Conservation (phyloP, 78 protist species). For the Dictyostelium intermedium region DNA sequence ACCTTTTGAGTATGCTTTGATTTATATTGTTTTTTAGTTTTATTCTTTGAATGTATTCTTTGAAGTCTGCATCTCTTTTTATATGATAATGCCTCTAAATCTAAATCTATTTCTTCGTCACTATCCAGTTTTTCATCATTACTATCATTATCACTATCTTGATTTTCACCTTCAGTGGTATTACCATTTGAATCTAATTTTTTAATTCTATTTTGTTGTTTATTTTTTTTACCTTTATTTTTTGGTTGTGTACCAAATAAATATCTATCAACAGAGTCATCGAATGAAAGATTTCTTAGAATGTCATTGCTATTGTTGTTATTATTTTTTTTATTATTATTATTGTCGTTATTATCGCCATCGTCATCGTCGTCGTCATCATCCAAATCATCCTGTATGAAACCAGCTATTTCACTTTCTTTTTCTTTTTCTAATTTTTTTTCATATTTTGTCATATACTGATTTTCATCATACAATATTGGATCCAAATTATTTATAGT, state of each 20-base stretch:
- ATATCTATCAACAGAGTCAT: not conserved
- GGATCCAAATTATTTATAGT: not conserved
- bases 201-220: constrained; percentile 16
- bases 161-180: not conserved
- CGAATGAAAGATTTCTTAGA: not conserved
- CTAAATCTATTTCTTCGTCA: constrained; percentile 62
- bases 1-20: not conserved
- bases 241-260: not conserved
- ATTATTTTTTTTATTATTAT: not conserved
- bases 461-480: not conserved
- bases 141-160: not conserved
- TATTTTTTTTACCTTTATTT: not conserved
- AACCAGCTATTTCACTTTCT: constrained; percentile 5
- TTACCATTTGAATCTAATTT: not conserved
- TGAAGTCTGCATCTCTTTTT: constrained; percentile 56
- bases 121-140: not conserved
- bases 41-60: constrained; percentile 44
- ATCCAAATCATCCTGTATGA: not conserved
- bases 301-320: not conserved
- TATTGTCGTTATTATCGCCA: not conserved
- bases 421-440: not conserved
- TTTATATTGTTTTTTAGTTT: not conserved
- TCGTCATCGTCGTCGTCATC: not conserved
- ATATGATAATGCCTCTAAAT: constrained; percentile 41
- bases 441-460: not conserved